A percentile compares a stretch with the other conserved stretches of the same genome.
Conservation (phyloP, 306 rosid species). For the Gastrolobium bilobum region DNA sequence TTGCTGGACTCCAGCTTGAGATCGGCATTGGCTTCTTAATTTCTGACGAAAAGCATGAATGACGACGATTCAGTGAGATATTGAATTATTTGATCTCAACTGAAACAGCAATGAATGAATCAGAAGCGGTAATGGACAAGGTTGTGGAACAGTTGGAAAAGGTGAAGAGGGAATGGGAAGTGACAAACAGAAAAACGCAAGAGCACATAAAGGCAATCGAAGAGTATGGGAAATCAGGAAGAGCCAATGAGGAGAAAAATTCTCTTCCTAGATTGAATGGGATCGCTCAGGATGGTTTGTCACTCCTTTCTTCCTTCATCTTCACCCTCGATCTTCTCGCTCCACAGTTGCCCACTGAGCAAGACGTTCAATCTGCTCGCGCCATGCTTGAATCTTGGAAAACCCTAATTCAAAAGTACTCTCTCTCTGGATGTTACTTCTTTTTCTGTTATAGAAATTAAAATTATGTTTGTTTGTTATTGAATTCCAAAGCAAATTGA, state of each 20-base stretch:
- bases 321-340: slow-evolving; percentile 92
- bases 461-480: neutral
- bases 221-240: slow-evolving; percentile 62
- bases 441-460: neutral
- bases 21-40: no score
- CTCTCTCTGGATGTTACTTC: neutral
- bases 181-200: slow-evolving; percentile 58
- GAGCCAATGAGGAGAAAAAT: slow-evolving; percentile 50
- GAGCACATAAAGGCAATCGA: slow-evolving; percentile 69
- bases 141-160: slow-evolving; percentile 81
- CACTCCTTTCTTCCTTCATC: slow-evolving; percentile 70
- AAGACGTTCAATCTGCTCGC: slow-evolving; percentile 70
- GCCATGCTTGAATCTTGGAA: slow-evolving; percentile 77
- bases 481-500: neutral
- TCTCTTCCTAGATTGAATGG: slow-evolving; percentile 89
- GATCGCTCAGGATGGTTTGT: slow-evolving; percentile 81
- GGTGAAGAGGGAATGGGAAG: slow-evolving; percentile 83
- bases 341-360: slow-evolving; percentile 76
- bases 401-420: slow-evolving; percentile 67
- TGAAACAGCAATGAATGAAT: neutral
- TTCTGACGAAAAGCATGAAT: no score
- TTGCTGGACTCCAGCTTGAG: no score
- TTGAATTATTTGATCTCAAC: no score
- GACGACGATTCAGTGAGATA: no score
- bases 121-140: slow-evolving; percentile 59